Conservation (phyloP, 768 basidiomycete species). For the Pisolithus orientalis region DNA sequence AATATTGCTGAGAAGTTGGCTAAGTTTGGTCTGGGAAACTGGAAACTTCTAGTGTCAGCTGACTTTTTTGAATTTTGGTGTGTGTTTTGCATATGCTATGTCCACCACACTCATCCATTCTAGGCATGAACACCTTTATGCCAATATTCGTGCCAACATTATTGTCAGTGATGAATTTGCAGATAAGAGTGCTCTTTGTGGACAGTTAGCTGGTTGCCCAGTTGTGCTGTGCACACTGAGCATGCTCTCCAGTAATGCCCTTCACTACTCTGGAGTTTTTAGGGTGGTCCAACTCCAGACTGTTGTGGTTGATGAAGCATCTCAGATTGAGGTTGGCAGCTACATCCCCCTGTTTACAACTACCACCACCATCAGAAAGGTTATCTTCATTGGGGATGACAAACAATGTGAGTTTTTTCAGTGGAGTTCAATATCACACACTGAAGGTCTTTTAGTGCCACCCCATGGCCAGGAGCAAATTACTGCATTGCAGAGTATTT, state of each 20-base stretch:
- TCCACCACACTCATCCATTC: constrained; percentile 2
- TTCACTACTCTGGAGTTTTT: constrained; percentile 19
- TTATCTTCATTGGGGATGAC: constrained; percentile 60
- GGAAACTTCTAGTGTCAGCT: constrained; percentile 65
- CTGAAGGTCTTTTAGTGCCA: constrained; percentile 49
- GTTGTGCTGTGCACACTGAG: constrained; percentile 72
- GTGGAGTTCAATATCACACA: constrained; percentile 23
- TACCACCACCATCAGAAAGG: constrained; percentile 38
- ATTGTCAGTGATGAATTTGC: constrained; percentile 42
- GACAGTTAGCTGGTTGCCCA: constrained; percentile 32
- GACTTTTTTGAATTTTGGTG: constrained; percentile 67
- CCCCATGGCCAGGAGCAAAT: constrained; percentile 73
- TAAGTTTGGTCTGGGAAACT: constrained; percentile 45
- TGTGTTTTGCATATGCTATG: constrained; percentile 12
- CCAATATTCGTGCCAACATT: constrained; percentile 37
- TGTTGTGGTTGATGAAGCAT: constrained; percentile 62
- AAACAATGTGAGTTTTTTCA: constrained; percentile 47
- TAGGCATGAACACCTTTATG: constrained; percentile 82
- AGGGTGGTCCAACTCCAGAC: constrained; percentile 34
- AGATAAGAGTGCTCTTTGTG: constrained; percentile 20
- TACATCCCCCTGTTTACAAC: constrained; percentile 39
- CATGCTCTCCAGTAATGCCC: constrained; percentile 52
- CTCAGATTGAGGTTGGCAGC: constrained; percentile 54
- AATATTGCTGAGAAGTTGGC: constrained; percentile 80
- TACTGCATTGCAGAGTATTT: constrained; percentile 61